A percentile compares a stretch with the other conserved stretches of the same genome.
Evolutionary conservation across 1,284 basidiomycete species (phyloP).

Genomic region (Hemileccinum hortonii): DNA sequence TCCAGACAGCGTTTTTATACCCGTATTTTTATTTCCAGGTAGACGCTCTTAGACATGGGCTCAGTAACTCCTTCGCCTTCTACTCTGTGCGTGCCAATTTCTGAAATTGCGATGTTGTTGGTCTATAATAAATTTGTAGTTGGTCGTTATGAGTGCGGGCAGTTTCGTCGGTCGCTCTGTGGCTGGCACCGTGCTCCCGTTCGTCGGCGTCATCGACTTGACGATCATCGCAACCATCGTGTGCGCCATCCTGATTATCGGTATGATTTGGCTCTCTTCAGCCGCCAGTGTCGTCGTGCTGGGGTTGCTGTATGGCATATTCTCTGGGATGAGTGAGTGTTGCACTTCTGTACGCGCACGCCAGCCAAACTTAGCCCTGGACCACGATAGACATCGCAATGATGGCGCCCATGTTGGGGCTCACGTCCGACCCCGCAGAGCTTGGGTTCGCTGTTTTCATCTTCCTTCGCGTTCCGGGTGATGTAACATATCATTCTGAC

Average conservation of each 20-base stretch:
- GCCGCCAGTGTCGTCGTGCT: conserved; percentile 44
- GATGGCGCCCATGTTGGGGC: conserved; percentile 26
- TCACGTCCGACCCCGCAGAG: conserved; percentile 24
- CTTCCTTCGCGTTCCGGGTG: no score
- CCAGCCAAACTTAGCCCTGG: neutral
- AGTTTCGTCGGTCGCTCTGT: conserved; percentile 42
- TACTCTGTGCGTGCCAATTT: conserved; percentile 24
- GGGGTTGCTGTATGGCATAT: conserved; percentile 49
- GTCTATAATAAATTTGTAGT: conserved; percentile 25
- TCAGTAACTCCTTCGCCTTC: conserved; percentile 27
- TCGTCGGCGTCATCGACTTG: conserved; percentile 43
- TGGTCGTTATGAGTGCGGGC: conserved; percentile 44
- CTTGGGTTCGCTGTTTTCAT: conserved; percentile 22
- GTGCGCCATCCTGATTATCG: conserved; percentile 38
- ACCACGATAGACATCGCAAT: conserved; percentile 20
- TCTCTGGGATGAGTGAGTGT: conserved; percentile 44
- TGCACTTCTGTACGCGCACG: neutral
- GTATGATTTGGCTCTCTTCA: conserved; percentile 41
- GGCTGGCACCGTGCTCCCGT: conserved; percentile 36
- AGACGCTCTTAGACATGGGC: conserved; percentile 27
- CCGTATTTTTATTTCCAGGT: conserved; percentile 34
- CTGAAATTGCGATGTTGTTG: no score
- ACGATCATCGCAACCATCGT: conserved; percentile 33
- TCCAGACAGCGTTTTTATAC: conserved; percentile 22
- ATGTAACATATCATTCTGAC: neutral